Base-by-base conservation (phyloP, 805 yeast species). In the Lipomyces yamadae region DNA sequence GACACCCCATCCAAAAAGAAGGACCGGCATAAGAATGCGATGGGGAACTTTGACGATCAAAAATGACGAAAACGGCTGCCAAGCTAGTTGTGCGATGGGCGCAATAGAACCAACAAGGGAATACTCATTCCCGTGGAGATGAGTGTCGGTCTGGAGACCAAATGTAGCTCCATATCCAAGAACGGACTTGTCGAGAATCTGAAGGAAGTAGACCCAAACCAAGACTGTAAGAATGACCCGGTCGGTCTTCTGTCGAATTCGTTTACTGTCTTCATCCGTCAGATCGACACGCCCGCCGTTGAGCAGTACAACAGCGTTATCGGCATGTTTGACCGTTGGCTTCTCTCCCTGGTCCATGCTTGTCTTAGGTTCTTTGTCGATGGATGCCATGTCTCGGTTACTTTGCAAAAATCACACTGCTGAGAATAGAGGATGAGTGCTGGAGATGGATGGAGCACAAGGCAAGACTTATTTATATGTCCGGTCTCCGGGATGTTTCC, bases 11-110 rank as follows among this genome's bases (percentile, higher is more conserved):
- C 77, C 64, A 6, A 81, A 58, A 24, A 83, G 76, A 42, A 76
- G 77, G 2, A 65, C 60, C 42, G 57, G 24, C 62, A 62, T 55
- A 33, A 52, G 42, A 54, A 71, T 15, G 71, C 69, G 64, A 80
- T 76, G 67, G 18, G 85, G 83, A 59, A 48, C 53, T 24, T 48
- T 48, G 53, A 48, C 53, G n/a, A 48, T 48, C 53, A 48, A 24
- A 48, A 48, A 81, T 76, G 67, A 74, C 74, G 73, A 83, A 83
- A 69, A 86, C 76, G 68, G 79, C 61, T 81, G 83, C 65, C 82
- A 83, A 5, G 77, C 77, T 66, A 85, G 72, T 72, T 84, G 85
- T 0, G 84, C 85, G 39, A 82, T 74, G 70, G 82, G 82, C 64
- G 83, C 83, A 2, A 80, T 75, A 32, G 82, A 76, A 0, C 83